Base-by-base conservation (phyloP, 2,329 filamentous ascomycete species). In the Xylogone sp. region DNA sequence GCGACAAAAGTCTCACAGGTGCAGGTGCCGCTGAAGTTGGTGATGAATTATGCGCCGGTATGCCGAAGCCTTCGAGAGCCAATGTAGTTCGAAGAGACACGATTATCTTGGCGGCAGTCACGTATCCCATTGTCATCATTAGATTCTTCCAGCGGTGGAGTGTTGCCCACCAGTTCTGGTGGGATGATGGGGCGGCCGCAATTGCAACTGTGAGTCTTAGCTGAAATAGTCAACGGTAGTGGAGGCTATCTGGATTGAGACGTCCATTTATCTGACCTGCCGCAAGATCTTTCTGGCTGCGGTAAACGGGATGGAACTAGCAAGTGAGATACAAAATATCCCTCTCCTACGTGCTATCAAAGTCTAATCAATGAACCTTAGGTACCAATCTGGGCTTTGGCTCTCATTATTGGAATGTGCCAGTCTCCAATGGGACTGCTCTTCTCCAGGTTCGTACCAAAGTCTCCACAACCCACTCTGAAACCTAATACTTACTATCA, bases 131-230 rank as follows among this genome's bases (percentile, higher is more conserved):
- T 10, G 48, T 59, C 13, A 19, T 50, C 3, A 29, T 60, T 27
- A 52, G 58, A 39, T 56, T 53, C 13, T 44, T 52, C 19, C 56
- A 56, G 4, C 47, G 58, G 21, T 44, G 45, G 8, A 29, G 53
- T 12, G 47, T 60, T 22, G 39, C 52, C 3, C 21, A 27, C 1
- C 51, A 34, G 22, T 7, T 59, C 16, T 59, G 55, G 55, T 57
- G 52, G 55, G 58, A 60, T 51, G 58, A 60, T 48, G 57, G 53
- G 50, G 43, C 44, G 8, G 55, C 59, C 7, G 12, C 54, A 4
- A 16, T 51, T 20, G 50, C 53, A 16, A 46, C 48, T 39, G 56
- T 60, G 24, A 49, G 56, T 53, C 5, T 8, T 19, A 21, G n/a
- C n/a, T n/a, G n/a, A n/a, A n/a, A n/a, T n/a, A n/a, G n/a, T n/a